phyloP scores from a whole-genome alignment of 441 rosid species.

The Erodium chrysanthum region DNA sequence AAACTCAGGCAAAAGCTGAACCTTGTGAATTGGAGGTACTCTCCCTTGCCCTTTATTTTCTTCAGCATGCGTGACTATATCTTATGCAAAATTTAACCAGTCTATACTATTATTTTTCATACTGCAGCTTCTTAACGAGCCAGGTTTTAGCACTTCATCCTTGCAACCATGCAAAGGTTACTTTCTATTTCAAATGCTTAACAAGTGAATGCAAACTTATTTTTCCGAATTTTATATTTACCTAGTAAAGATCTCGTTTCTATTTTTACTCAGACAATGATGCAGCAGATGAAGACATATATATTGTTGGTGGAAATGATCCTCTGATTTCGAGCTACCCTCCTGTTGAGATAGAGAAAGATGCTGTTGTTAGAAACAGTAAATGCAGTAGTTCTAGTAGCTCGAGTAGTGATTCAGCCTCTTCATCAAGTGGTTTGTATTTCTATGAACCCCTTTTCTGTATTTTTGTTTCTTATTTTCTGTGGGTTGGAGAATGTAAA shows the following conservation, averaged over 20 bases:
- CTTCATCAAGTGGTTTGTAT: constrained; percentile 67
- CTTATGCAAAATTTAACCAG: too few relatives aligned
- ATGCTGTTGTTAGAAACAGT: constrained; percentile 38
- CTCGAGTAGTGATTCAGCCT: constrained; percentile 67
- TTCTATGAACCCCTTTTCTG: constrained; percentile 18
- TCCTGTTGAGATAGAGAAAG: constrained; percentile 50
- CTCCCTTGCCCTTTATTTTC: constrained; percentile 3
- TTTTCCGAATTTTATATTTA: too few relatives aligned
- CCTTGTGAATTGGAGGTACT: constrained; percentile 74
- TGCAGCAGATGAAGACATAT: constrained; percentile 55
- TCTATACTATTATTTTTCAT: background rate
- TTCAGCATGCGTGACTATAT: too few relatives aligned
- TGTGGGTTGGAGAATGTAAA: background rate
- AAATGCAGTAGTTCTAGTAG: constrained; percentile 55
- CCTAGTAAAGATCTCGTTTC: background rate
- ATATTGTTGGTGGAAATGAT: constrained; percentile 69
- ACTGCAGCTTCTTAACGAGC: constrained; percentile 50
- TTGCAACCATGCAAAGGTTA: constrained; percentile 59
- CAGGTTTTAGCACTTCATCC: constrained; percentile 58
- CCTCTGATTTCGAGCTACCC: constrained; percentile 39
- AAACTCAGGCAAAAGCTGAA: constrained; percentile 39
- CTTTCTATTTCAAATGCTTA: constrained; percentile 10
- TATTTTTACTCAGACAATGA: constrained; percentile 39
- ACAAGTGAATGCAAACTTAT: constrained; percentile 6
- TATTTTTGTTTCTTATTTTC: background rate